Evolutionary conservation across 2,329 filamentous ascomycete species (phyloP).

Genomic region (Thyridium curvatum): DNA sequence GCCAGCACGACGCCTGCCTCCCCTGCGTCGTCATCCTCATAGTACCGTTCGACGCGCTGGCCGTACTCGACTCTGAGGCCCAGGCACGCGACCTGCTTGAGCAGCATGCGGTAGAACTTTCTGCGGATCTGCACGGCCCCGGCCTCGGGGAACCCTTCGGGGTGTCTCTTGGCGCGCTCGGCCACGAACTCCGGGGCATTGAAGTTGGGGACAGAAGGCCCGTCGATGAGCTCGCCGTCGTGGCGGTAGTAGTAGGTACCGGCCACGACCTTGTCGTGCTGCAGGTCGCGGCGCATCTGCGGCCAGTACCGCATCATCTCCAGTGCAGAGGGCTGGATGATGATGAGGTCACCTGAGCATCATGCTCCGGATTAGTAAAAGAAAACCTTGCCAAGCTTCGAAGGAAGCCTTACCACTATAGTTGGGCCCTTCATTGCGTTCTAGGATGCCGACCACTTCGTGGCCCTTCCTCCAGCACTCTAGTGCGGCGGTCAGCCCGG

Average conservation of each 20-base stretch:
- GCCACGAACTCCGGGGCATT: conserved; percentile 1
- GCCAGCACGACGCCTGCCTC: conserved; percentile 1
- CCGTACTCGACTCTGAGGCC: conserved; percentile 21
- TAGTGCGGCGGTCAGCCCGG: conserved; percentile 6
- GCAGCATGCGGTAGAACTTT: conserved; percentile 6
- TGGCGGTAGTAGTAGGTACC: neutral
- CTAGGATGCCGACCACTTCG: conserved; percentile 1
- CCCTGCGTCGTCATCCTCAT: conserved; percentile 5
- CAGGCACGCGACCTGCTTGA: conserved; percentile 15
- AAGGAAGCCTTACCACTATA: too few relatives aligned
- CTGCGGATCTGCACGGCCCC: conserved; percentile 1
- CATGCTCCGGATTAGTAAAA: neutral
- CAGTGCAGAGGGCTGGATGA: neutral
- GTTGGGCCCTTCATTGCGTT: neutral
- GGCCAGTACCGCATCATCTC: conserved; percentile 1
- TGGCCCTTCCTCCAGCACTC: conserved; percentile 12
- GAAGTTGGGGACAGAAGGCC: neutral
- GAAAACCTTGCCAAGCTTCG: too few relatives aligned
- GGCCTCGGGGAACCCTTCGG: too few relatives aligned
- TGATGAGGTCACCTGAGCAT: conserved; percentile 2
- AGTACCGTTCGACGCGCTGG: conserved; percentile 20
- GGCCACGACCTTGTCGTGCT: neutral
- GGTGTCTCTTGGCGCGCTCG: neutral
- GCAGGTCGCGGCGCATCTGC: neutral
- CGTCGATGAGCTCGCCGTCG: neutral